These are phyloP conservation scores for Scutellaria minor DNA, from an alignment of 257 asterid species.

Conservation along the genomic window DNA sequence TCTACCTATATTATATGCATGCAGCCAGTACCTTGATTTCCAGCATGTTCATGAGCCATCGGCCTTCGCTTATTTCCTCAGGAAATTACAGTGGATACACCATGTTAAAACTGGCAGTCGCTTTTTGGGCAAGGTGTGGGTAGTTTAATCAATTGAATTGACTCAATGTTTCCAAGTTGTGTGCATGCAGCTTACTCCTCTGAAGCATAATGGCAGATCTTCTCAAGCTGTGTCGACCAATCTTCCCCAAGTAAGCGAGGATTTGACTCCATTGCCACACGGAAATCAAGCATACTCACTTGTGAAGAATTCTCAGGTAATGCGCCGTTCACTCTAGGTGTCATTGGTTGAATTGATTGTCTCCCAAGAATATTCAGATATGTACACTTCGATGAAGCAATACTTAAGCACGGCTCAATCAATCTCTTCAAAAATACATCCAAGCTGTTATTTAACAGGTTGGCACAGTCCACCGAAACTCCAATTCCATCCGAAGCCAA, in stretches of 20 bases:
- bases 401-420: constrained; percentile 64
- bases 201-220: constrained; percentile 49
- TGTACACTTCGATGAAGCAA: constrained; percentile 48
- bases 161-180: constrained; percentile 7
- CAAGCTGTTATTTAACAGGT: constrained; percentile 67
- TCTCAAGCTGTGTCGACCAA: constrained; percentile 81
- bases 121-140: constrained; percentile 27
- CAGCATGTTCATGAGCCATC: constrained; percentile 41
- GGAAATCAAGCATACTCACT: constrained; percentile 64
- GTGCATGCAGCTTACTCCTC: constrained; percentile 39
- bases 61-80: constrained; percentile 25
- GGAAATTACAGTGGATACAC: constrained; percentile 8
- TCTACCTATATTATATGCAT: constrained; percentile 34
- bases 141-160: background rate
- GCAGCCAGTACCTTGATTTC: constrained; percentile 43
- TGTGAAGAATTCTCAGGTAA: constrained; percentile 11
- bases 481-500: constrained; percentile 72
- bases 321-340: constrained; percentile 35
- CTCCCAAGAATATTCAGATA: constrained; percentile 30
- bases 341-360: constrained; percentile 30
- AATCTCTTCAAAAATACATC: constrained; percentile 69
- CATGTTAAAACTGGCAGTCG: constrained; percentile 26
- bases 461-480: constrained; percentile 64
- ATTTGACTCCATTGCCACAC: constrained; percentile 78
- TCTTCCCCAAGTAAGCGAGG: constrained; percentile 68